Evolutionary conservation across 2,329 filamentous ascomycete species (phyloP), one percentile per base, ranked within the genome.

Genomic region (Remersonia thermophila): DNA sequence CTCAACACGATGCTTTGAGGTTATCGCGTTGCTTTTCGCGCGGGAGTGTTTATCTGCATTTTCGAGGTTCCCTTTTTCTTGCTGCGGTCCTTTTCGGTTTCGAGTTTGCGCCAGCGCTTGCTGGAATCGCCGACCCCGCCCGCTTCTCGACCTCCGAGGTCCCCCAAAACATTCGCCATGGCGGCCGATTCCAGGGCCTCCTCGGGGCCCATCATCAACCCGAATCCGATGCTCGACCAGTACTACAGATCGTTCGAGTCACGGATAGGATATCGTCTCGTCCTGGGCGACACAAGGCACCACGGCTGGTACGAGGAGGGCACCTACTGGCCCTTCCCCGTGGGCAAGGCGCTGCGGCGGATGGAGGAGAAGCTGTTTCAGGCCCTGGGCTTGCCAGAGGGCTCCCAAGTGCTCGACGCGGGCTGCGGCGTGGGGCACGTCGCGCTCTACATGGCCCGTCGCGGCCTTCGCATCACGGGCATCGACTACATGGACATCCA

Each of bases 401-500:
- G 64, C 10, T 51, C 63, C 0, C 50, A 50, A n/a, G 59, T 71
- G 1, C 55, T 73, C 6, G 69, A 73, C 43, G 67, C 67, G 1
- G 67, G 68, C 11, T 67, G 63, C 42, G 69, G 69, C 2, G 57
- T 60, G 1, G 69, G 61, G 11, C 56, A 65, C 40, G 67, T 72
- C 11, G 67, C 69, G 2, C 52, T 67, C 4, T 56, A 58, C 48
- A 56, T 73, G 56, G 69, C 65, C 14, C 53, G 52, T 7, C 44
- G 51, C 30, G 57, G 61, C 5, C 49, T 64, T 27, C 52, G 53
- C 7, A 53, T 73, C 6, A 52, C 59, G 9, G 65, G 45, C 16
- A 67, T 73, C 40, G 69, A 73, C 48, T 47, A 73, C 25, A 55
- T 65, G 2, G 58, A 64, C 16, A 58, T 60, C 36, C 67, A 72